phyloP scores from a whole-genome alignment of 2,329 filamentous ascomycete genomes.

The Graphiopsis chlorocephala region DNA sequence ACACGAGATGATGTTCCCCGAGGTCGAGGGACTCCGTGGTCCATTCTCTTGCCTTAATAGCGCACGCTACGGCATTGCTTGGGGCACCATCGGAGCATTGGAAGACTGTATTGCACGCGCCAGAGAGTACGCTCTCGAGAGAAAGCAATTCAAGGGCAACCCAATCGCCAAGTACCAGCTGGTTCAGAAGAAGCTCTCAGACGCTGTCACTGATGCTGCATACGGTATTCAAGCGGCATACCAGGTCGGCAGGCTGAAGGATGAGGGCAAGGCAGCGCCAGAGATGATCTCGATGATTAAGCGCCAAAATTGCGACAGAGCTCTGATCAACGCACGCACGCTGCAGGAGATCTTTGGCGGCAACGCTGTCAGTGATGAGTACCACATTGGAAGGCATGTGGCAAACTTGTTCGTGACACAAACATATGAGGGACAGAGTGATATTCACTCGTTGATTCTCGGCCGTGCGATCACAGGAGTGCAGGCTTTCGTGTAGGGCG shows the following conservation, averaged over 20 bases:
- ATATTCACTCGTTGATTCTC: conserved; percentile 70
- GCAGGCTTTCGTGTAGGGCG: conserved; percentile 62
- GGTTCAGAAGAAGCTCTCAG: conserved; percentile 93
- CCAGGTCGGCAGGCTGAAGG: conserved; percentile 90
- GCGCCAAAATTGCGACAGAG: conserved; percentile 93
- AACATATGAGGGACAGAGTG: conserved; percentile 97
- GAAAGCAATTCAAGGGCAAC: conserved; percentile 95
- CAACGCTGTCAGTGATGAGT: conserved; percentile 97
- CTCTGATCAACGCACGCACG: conserved; percentile 72
- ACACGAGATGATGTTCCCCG: conserved; percentile 88
- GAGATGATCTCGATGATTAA: conserved; percentile 99
- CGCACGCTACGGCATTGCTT: conserved; percentile 88
- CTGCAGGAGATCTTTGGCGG: conserved; percentile 96
- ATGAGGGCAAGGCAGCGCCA: conserved; percentile 79
- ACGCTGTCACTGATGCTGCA: conserved; percentile 85
- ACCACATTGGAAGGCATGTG: conserved; percentile 90
- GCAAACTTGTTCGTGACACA: conserved; percentile 96
- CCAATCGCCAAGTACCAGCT: conserved; percentile 95
- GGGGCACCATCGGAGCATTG: conserved; percentile 88
- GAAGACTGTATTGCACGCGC: conserved; percentile 86
- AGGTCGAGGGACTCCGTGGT: conserved; percentile 79
- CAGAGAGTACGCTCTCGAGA: conserved; percentile 82
- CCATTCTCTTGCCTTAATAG: conserved; percentile 95
- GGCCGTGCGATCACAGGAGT: conserved; percentile 60
- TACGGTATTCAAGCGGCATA: conserved; percentile 87